A percentile compares a stretch with the other conserved stretches of the same genome.
Evolutionary conservation across 2,329 filamentous ascomycete genomes (phyloP).

Genomic region (Emericellopsis cladophorae): DNA sequence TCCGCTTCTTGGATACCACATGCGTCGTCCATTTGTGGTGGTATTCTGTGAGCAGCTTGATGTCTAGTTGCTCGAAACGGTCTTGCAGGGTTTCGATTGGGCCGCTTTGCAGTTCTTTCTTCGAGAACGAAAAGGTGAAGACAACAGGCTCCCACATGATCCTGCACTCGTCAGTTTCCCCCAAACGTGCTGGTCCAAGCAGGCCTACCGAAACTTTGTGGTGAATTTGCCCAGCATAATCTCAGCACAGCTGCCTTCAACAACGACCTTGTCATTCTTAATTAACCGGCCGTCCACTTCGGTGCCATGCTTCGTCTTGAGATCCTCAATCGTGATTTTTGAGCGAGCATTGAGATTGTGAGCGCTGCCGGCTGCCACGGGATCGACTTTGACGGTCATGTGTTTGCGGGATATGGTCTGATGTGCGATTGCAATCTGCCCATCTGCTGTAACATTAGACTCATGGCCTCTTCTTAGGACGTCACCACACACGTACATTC

Average conservation of each 20-base stretch:
- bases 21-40: conserved; percentile 64
- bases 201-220: conserved; percentile 42
- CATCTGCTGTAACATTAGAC: conserved; percentile 28
- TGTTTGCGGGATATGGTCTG: conserved; percentile 85
- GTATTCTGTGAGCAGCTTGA: conserved; percentile 73
- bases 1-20: conserved; percentile 78
- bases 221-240: conserved; percentile 63
- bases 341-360: conserved; percentile 54
- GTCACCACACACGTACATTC: conserved; percentile 34
- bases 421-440: conserved; percentile 58
- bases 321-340: conserved; percentile 61
- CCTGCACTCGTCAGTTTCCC: conserved; percentile 25
- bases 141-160: conserved; percentile 70
- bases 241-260: conserved; percentile 37
- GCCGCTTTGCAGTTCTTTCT: conserved; percentile 55
- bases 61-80: conserved; percentile 70
- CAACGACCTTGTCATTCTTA: conserved; percentile 1
- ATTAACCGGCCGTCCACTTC: conserved; percentile 61
- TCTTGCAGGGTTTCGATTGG: conserved; percentile 49
- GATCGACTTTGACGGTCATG: conserved; percentile 60
- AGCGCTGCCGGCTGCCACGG: conserved; percentile 53
- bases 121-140: conserved; percentile 69
- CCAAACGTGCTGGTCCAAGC: neutral
- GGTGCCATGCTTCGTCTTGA: conserved; percentile 77
- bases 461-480: neutral